Percentiles rank a stretch among this genome's conserved stretches.
These are phyloP conservation scores for Diaporthe citriasiana DNA, from an alignment of 2,329 filamentous ascomycete genomes.

Conservation along the genomic window DNA sequence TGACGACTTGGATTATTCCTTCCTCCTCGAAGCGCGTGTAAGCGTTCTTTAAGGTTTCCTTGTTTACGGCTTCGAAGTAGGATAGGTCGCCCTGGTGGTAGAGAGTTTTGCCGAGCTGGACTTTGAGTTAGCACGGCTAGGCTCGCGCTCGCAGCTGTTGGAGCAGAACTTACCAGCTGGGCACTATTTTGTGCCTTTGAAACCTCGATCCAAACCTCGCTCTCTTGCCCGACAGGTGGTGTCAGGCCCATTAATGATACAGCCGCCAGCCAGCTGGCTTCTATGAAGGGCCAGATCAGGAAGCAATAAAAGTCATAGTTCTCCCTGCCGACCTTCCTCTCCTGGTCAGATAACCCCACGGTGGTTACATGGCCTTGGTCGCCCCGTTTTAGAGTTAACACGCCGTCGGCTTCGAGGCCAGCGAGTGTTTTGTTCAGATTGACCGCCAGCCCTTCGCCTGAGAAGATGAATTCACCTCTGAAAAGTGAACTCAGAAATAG, in stretches of 20 bases:
- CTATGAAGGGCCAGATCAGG: slow-evolving; percentile 97
- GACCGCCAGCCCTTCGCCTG: slow-evolving; percentile 82
- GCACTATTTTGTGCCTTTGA: slow-evolving; percentile 85
- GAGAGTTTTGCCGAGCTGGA: slow-evolving; percentile 89
- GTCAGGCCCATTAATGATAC: slow-evolving; percentile 90
- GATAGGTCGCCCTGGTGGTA: slow-evolving; percentile 98
- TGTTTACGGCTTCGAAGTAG: slow-evolving; percentile 99
- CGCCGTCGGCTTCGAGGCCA: slow-evolving; percentile 82
- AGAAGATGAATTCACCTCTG: slow-evolving; percentile 97
- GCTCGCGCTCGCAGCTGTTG: background rate
- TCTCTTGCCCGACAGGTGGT: slow-evolving; percentile 72
- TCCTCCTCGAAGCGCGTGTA: slow-evolving; percentile 92
- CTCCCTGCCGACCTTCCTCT: slow-evolving; percentile 85
- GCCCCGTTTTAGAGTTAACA: slow-evolving; percentile 77
- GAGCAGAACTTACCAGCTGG: slow-evolving; percentile 73
- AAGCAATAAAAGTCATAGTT: slow-evolving; percentile 99
- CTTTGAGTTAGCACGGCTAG: background rate
- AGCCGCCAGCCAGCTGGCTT: slow-evolving; percentile 91
- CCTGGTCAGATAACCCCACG: slow-evolving; percentile 81
- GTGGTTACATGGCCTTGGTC: slow-evolving; percentile 69
- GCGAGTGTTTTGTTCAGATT: slow-evolving; percentile 87
- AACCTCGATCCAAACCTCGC: slow-evolving; percentile 83
- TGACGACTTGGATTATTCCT: slow-evolving; percentile 84
- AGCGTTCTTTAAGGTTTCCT: slow-evolving; percentile 95
- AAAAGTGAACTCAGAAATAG: slow-evolving; percentile 94